Base-by-base conservation (phyloP, 2,329 filamentous ascomycete genomes). In the Aspergillus awamori region DNA sequence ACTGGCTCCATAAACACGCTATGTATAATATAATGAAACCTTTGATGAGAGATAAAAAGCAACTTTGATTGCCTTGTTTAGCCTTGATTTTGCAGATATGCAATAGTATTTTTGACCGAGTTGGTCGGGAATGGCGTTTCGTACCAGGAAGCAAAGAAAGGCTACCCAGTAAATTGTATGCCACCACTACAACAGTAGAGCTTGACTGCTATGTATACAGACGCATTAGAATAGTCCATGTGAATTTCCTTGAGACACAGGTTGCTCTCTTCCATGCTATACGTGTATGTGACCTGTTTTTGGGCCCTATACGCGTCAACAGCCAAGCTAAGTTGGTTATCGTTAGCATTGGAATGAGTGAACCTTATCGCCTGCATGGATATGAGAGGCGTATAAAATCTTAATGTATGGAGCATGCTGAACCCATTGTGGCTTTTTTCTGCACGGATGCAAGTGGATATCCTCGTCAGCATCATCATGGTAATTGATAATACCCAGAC, bases 1-100 rank as follows among this genome's bases (percentile, higher is more conserved):
- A 10, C 41, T 72, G 58, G 59, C 62, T 20, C 36, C 53, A 11
- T 66, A 62, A 54, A 61, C 28, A 24, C 33, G 47, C 13, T 38
- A 36, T 43, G 55, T 67, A 60, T 13, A n/a, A 43, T 53, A 47
- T 56, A 56, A 56, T 36, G 39, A 56, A 38, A 4, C 2, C 7
- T 22, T 56, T 13, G 20, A 47, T 22, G 53, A 56, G 10, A 26
- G 11, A 36, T 47, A 20, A 51, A 51, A 36, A 51, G 26, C 26
- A 51, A 51, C 26, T n/a, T 33, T 8, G 47, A 51, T 10, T 51
- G 47, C 26, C 47, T 51, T 45, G 41, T 13, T 45, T 24, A 22
- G 13, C 20, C 41, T 45, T 45, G 41, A 2, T 45, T 45, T 45
- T 36, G 10, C 33, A 13, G 33, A 36, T 36, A 6, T 13, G 13